Base-by-base conservation (phyloP, 768 basidiomycete genomes). In the Termitomyces sp. region DNA sequence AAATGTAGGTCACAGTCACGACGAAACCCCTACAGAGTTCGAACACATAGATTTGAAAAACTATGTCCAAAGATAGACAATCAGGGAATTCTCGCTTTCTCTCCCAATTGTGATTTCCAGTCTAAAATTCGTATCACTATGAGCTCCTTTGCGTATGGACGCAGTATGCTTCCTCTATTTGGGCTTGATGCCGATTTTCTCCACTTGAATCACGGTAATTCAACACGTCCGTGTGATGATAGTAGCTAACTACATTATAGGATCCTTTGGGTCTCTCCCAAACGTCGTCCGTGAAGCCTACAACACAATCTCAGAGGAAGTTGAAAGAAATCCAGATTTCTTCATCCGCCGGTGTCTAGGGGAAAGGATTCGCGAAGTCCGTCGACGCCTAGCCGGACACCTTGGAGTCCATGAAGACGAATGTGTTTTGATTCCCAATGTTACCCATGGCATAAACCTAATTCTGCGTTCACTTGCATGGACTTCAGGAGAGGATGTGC, bases 401-500 rank as follows among this genome's bases (percentile, higher is more conserved):
- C 76, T 84, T 13, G 80, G 79, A 1, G 75, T 78, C 0, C 65
- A 78, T 0, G 65, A 63, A 16, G 79, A 86, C 46, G 87, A 88
- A 64, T 73, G 81, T n/a, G 82, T 87, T 20, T 69, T 84, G 9
- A 79, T 86, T 0, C 70, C 78, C 0, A 90, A 89, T 62, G 79
- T 87, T 0, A 85, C 85, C 0, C 77, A 81, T 61, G 88, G 82
- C 3, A 62, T 93, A 35, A 84, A 85, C 62, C 88, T 84, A 10
- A 73, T 93, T 51, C 66, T 90, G 33, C 72, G 78, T 48, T 90
- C 90, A 58, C 74, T 94, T 32, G 73, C 79, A 38, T 91, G 87
- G 88, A 73, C 80, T 38, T 67, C 80, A 50, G 84, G 80, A 0
- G 91, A 94, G 68, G 68, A 0, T 46, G 80, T 47, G 9, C 20